A percentile compares a stretch with the other conserved stretches of the same genome.
phyloP scores from a whole-genome alignment of 257 asterid genomes.

The Plantago elongata region DNA sequence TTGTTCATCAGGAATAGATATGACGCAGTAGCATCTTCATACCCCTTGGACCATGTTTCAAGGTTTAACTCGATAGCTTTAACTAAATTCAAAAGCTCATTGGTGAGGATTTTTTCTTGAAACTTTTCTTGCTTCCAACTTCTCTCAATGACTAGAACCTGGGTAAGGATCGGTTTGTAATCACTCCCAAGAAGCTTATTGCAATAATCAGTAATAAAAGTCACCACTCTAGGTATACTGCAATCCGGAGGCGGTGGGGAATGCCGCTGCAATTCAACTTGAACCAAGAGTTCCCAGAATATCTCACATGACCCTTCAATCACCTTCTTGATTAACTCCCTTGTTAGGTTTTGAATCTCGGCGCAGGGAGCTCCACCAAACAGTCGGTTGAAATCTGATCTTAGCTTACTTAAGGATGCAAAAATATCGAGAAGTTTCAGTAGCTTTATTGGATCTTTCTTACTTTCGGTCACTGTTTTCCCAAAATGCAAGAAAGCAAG shows the following conservation, averaged over 20 bases:
- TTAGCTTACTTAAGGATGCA: constrained; percentile 65
- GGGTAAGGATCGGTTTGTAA: constrained; percentile 67
- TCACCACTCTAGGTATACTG: constrained; percentile 68
- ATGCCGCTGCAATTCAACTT: constrained; percentile 81
- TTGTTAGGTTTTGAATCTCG: constrained; percentile 68
- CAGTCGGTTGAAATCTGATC: constrained; percentile 83
- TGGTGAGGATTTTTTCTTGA: constrained; percentile 59
- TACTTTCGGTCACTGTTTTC: constrained; percentile 75
- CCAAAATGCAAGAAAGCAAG: constrained; percentile 85
- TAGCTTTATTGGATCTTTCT: constrained; percentile 84
- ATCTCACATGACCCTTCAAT: constrained; percentile 79
- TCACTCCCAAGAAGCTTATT: constrained; percentile 83
- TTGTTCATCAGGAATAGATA: constrained; percentile 72
- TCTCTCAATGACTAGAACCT: constrained; percentile 73
- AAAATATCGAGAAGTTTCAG: constrained; percentile 75
- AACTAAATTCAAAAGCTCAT: constrained; percentile 55
- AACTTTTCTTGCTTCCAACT: constrained; percentile 81
- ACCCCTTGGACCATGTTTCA: constrained; percentile 74
- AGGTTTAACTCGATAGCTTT: constrained; percentile 63
- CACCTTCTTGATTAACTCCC: constrained; percentile 77
- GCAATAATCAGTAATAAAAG: constrained; percentile 73
- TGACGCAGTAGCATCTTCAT: constrained; percentile 46
- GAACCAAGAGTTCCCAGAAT: constrained; percentile 87
- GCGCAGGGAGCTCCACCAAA: constrained; percentile 85
- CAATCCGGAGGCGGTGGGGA: constrained; percentile 80